phyloP scores from a whole-genome alignment of 192 early-diverging fungal species.

The Rhizoclosmatium sp. region DNA sequence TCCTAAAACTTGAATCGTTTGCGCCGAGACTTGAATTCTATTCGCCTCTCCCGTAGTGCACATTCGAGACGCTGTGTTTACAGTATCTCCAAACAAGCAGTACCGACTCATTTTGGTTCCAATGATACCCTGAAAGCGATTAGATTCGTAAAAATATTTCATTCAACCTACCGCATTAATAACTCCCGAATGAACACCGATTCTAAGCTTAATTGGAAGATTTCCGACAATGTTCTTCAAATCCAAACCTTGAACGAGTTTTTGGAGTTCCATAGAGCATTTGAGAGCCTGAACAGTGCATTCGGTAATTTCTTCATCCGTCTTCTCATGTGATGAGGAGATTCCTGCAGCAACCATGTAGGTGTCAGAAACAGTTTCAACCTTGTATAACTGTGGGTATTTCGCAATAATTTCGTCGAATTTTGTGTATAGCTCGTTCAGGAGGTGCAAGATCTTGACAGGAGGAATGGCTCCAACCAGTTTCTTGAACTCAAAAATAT shows the following conservation, averaged over 20 bases:
- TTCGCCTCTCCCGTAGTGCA: slow-evolving; percentile 43
- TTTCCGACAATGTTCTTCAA: slow-evolving; percentile 27
- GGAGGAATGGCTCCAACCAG: slow-evolving; percentile 13
- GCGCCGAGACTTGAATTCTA: slow-evolving; percentile 45
- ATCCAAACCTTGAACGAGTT: slow-evolving; percentile 15
- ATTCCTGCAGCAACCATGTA: slow-evolving; percentile 45
- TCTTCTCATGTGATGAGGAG: slow-evolving; percentile 2
- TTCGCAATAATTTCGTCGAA: slow-evolving; percentile 36
- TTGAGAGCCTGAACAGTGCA: slow-evolving; percentile 31
- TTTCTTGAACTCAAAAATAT: slow-evolving; percentile 34
- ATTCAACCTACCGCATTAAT: slow-evolving; percentile 31
- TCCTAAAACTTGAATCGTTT: slow-evolving; percentile 38
- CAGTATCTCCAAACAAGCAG: slow-evolving; percentile 58
- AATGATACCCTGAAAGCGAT: slow-evolving; percentile 40
- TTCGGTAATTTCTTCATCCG: slow-evolving; percentile 28
- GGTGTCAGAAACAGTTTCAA: slow-evolving; percentile 44
- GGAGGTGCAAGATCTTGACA: slow-evolving; percentile 35
- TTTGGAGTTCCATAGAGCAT: slow-evolving; percentile 26
- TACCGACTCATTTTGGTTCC: slow-evolving; percentile 58
- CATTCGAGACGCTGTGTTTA: slow-evolving; percentile 53
- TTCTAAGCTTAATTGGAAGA: slow-evolving; percentile 37
- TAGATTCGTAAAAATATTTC: background rate
- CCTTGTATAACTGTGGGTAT: slow-evolving; percentile 39
- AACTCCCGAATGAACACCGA: slow-evolving; percentile 51
- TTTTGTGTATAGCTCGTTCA: slow-evolving; percentile 34